Conservation (phyloP, 1,284 basidiomycete species). For the Inonotus hispidus region DNA sequence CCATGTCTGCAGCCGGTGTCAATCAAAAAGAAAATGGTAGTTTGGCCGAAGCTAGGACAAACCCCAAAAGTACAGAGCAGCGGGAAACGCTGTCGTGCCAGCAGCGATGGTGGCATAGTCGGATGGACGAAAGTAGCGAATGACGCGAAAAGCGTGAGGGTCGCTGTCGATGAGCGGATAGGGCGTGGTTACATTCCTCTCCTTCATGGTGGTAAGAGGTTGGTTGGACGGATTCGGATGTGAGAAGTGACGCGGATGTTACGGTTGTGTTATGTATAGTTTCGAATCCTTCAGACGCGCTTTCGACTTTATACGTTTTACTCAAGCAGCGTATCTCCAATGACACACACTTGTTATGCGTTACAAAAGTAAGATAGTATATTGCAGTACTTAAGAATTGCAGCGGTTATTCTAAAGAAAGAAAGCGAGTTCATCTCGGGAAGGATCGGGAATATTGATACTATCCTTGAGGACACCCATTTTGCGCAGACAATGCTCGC, state of each 20-base stretch:
- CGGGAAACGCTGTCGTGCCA: slow-evolving; percentile 75
- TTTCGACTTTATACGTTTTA: too few relatives aligned
- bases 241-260: neutral
- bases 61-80: slow-evolving; percentile 75
- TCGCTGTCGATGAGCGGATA: slow-evolving; percentile 90
- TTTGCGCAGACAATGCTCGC: too few relatives aligned
- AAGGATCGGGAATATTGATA: too few relatives aligned
- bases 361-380: too few relatives aligned
- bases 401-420: too few relatives aligned
- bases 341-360: too few relatives aligned
- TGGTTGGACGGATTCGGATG: too few relatives aligned
- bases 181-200: slow-evolving; percentile 64
- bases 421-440: too few relatives aligned
- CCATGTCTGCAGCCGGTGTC: slow-evolving; percentile 35
- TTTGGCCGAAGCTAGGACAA: slow-evolving; percentile 16
- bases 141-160: slow-evolving; percentile 85
- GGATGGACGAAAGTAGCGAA: slow-evolving; percentile 83
- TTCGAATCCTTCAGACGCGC: too few relatives aligned
- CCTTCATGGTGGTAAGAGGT: slow-evolving; percentile 50
- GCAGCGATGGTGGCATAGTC: slow-evolving; percentile 88
- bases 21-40: neutral
- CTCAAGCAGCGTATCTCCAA: too few relatives aligned
- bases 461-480: too few relatives aligned
- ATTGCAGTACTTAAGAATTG: too few relatives aligned
- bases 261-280: neutral